Percentiles rank a stretch among this genome's conserved stretches.
phyloP scores from a whole-genome alignment of 73 alveolate species.

The Stentor coeruleus region DNA sequence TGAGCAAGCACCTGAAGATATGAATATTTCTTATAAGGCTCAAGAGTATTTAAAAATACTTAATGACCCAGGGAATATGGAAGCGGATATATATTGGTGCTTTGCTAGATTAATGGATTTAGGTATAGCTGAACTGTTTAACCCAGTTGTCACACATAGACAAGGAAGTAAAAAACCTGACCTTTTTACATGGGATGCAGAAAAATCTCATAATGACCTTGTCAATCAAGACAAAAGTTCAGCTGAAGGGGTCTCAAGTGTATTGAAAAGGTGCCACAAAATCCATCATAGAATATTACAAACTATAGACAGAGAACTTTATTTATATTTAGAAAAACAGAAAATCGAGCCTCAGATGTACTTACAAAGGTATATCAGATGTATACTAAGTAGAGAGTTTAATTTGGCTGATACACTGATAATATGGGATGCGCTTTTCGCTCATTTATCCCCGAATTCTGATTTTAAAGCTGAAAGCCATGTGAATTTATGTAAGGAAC shows the following conservation, averaged over 20 bases:
- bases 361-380: slow-evolving; percentile 8
- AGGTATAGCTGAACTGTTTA: slow-evolving; percentile 12
- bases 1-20: slow-evolving; percentile 25
- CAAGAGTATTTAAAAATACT: background rate
- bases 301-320: background rate
- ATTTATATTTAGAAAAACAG: background rate
- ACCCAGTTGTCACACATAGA: slow-evolving; percentile 3
- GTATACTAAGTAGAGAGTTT: slow-evolving; percentile 21
- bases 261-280: background rate
- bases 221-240: background rate
- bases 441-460: background rate
- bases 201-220: background rate
- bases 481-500: no score
- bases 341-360: background rate
- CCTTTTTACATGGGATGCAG: background rate
- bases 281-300: background rate
- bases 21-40: background rate
- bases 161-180: background rate
- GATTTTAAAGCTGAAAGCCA: background rate
- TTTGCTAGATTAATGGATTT: slow-evolving; percentile 15
- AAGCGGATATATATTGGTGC: slow-evolving; percentile 16
- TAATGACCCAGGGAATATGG: slow-evolving; percentile 5
- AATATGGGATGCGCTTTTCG: slow-evolving; percentile 21
- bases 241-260: background rate
- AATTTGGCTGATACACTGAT: background rate